Base-by-base conservation (phyloP, 306 rosid species). In the Dalbergia cultrata region DNA sequence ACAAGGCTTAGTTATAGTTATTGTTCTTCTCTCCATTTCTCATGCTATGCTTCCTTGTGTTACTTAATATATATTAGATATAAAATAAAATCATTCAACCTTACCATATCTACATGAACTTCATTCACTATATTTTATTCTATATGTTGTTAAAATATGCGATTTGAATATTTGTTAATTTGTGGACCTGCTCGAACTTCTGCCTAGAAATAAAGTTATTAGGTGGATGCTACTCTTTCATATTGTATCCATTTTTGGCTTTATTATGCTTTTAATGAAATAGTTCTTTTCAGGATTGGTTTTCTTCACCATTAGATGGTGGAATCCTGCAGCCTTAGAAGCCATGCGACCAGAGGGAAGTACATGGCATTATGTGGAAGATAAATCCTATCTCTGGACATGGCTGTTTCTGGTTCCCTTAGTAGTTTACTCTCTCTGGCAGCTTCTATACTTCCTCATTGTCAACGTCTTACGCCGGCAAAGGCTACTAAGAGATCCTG, bases 231-330 rank as follows among this genome's bases (percentile, higher is more conserved):
- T 62, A 33, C 70, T 57, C 13, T 21, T 80, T 26, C 31, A 1
- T 26, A 26, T 26, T 37, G 54, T 58, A 58, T 78, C 61, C 49
- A 33, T 7, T 63, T 47, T 34, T 41, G 44, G 56, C 37, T 34
- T 17, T 58, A 13, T 80, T 22, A 50, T 45, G 34, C 22, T 21
- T 59, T 5, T 41, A 66, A 79, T 69, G 13, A 26, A n/a, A 58
- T 49, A 17, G 13, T n/a, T 68, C 10, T 72, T 79, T 77, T 61
- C 89, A 93, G 98, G 98, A 79, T 67, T 93, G 70, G 98, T 93
- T 80, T 91, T 93, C 88, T 93, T 93, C 79, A 90, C 98, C 59
- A 88, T 93, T 70, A 86, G 98, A 43, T 93, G 98, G 98, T 93
- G 98, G 98, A 90, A 93, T 75, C 92, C 94, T 19, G 80, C 80